Conservation (phyloP, 2,329 filamentous ascomycete species). For the Paracorniculantispora psalliotae region DNA sequence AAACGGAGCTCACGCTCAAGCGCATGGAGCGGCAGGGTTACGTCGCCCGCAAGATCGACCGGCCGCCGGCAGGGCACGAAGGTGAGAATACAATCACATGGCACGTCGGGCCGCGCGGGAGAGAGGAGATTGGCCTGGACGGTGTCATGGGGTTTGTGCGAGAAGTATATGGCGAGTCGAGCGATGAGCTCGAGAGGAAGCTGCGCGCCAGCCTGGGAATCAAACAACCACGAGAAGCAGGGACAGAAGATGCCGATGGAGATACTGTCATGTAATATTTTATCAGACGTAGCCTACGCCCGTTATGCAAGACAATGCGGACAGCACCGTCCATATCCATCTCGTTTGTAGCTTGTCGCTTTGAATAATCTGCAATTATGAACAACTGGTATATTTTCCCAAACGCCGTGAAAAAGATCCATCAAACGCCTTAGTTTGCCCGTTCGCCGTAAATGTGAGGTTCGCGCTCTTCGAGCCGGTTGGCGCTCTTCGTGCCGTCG, state of each 20-base stretch:
- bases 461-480: not conserved
- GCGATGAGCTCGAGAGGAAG: slow-evolving; percentile 53
- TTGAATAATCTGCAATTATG: not conserved
- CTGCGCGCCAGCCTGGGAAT: slow-evolving; percentile 59
- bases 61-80: slow-evolving; percentile 42
- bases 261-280: slow-evolving; percentile 11
- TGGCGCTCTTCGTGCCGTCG: not conserved
- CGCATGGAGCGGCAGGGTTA: slow-evolving; percentile 80
- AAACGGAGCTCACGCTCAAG: slow-evolving; percentile 69
- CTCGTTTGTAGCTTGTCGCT: not conserved
- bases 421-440: slow-evolving; percentile 9
- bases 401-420: slow-evolving; percentile 19
- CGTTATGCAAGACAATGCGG: not conserved
- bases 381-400: slow-evolving; percentile 21
- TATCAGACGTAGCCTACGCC: not conserved
- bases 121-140: slow-evolving; percentile 74
- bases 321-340: not conserved
- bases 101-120: slow-evolving; percentile 78
- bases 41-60: slow-evolving; percentile 68
- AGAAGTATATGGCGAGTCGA: slow-evolving; percentile 51
- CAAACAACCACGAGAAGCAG: slow-evolving; percentile 23
- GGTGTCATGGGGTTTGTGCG: slow-evolving; percentile 68
- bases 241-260: slow-evolving; percentile 20
- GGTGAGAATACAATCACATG: slow-evolving; percentile 78
- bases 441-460: not conserved